Evolutionary conservation across 2,329 filamentous ascomycete genomes (phyloP), one percentile per base, ranked within the genome.

Genomic region (Monilinia vaccinii-corymbosi): DNA sequence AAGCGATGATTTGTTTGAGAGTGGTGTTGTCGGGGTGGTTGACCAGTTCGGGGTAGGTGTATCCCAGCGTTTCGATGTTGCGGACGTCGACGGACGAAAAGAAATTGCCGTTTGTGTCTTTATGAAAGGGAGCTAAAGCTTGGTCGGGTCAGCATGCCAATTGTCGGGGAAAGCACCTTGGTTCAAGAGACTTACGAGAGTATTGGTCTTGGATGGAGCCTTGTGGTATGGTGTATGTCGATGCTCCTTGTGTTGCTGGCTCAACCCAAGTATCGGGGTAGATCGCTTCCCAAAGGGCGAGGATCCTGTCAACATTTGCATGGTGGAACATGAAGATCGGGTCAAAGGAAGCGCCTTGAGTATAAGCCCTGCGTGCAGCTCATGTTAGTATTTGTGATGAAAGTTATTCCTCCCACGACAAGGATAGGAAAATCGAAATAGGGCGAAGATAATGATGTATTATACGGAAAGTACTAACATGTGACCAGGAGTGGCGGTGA

Each of bases 281-380:
- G 18, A 93, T 72, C 0, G 79, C 76, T 73, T 93, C 88, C 88
- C 88, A 94, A 60, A 94, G 79, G 38, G 88, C 82, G 63, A 91
- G 81, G 31, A 88, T 72, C 4, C 89, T 82, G 68, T 94, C 90
- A 14, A 90, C 79, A 72, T 88, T 91, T 42, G 76, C 59, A 28
- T 64, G 63, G 40, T 64, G 63, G 14, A 63, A 47, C 63, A 61
- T 61, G 79, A 65, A 65, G 16, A 89, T 75, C 0, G 89, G 89
- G 67, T 94, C 89, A 69, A 89, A 94, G 0, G 87, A 81, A 83
- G 81, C 36, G 84, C 83, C 71, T 81, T 87, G 44, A 80, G 82
- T 81, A 87, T 86, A 8, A 8, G 32, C 18, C 59, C 58, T 60
- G 5, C 18, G 32, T 34, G 28, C 7, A 13, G 1, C 40, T 51